Conservation (phyloP, 352 stramenopile genomes). For the Plasmopara muralis region DNA sequence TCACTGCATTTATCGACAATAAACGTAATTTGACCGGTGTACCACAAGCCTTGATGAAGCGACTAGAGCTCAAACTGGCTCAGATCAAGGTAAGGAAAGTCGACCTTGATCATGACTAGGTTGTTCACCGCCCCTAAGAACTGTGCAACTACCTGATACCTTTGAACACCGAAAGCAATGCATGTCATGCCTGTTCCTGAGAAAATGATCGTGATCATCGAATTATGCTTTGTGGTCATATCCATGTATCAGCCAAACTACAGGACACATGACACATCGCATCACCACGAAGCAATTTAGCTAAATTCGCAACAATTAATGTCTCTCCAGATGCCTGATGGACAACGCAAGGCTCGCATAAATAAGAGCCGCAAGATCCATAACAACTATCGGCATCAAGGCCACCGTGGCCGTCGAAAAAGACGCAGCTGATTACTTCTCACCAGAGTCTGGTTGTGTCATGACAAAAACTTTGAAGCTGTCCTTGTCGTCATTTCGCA, state of each 20-base stretch:
- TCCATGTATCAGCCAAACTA: background rate
- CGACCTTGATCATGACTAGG: background rate
- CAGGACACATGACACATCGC: background rate
- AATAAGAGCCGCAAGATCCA: background rate
- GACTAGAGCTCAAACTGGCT: background rate
- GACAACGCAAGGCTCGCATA: background rate
- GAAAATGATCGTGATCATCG: background rate
- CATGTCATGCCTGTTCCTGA: background rate
- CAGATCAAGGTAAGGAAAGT: background rate
- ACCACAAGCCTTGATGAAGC: background rate
- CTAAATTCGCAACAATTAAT: background rate
- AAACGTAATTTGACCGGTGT: background rate
- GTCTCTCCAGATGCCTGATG: background rate
- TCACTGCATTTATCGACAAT: background rate
- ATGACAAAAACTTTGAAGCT: background rate
- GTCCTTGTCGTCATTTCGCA: conserved; percentile 1
- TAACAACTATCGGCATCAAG: background rate
- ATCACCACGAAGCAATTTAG: background rate
- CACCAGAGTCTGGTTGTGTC: background rate
- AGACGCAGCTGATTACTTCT: background rate
- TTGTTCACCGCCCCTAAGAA: background rate
- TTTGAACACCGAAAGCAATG: background rate
- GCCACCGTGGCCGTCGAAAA: background rate
- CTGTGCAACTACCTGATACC: conserved; percentile 6
- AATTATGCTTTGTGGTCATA: background rate